Base-by-base conservation (phyloP, 345 rosid genomes). In the Erysimum cheiranthoides region DNA sequence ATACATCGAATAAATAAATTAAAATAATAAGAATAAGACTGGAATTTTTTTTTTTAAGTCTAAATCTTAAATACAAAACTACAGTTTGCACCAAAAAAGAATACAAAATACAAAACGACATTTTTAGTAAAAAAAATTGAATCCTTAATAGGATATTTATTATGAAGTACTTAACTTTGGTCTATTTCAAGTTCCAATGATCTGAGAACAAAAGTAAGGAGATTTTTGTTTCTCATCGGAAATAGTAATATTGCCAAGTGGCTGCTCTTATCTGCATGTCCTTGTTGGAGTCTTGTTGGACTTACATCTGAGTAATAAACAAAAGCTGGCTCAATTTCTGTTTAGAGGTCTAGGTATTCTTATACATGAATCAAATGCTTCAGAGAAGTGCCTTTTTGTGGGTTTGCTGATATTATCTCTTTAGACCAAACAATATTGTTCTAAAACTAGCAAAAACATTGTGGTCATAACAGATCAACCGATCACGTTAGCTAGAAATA, bases 171-270 rank as follows among this genome's bases (percentile, higher is more conserved):
- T 49, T 39, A 46, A 32, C 47, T 75, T 76, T 83, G 65, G 71
- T 40, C 40, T 54, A 68, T 66, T 65, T 82, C 90, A 84, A 87
- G 86, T 85, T 86, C 88, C 89, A 74, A 84, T 61, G 51, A 30
- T 63, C 49, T 73, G 66, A 68, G 66, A 43, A 58, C 59, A 38
- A 43, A 18, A 39, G 40, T 12, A 62, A 45, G 57, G 51, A 59
- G 45, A 54, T 58, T 58, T 57, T 71, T 34, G 68, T 78, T 71
- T 40, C 58, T 39, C 77, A 58, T 78, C 17, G 81, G 61, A 66
- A 78, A 56, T 66, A 45, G 77, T 40, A 53, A 32, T 51, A 66
- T 66, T 59, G 81, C 73, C 81, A 72, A 72, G 73, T 73, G 74
- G 50, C 68, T 52, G 65, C 34, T 78, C 51, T 39, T 40, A 78